These are phyloP conservation scores for Lasiosphaeria ovina DNA, from an alignment of 495 filamentous ascomycete species.

Conservation along the genomic window DNA sequence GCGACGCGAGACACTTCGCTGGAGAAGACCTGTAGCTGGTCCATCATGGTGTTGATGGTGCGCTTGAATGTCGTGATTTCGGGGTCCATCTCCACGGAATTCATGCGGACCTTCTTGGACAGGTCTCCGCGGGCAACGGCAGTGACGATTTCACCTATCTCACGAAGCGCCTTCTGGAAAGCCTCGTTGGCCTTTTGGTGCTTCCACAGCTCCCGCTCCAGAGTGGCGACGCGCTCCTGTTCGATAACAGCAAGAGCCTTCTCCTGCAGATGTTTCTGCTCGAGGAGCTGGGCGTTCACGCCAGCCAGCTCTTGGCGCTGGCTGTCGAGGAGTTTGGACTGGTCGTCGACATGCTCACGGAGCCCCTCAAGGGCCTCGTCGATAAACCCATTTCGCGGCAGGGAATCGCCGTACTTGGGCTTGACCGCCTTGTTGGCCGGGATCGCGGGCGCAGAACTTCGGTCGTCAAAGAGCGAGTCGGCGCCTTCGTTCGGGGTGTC, in stretches of 20 bases:
- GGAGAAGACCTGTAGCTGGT: constrained; percentile 95
- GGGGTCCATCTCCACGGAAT: constrained; percentile 95
- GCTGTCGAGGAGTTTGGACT: constrained; percentile 71
- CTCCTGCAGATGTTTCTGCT: constrained; percentile 65
- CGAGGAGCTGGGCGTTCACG: constrained; percentile 64
- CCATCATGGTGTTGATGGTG: constrained; percentile 98
- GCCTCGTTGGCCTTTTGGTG: constrained; percentile 98
- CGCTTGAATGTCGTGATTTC: constrained; percentile 99
- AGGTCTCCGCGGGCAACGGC: constrained; percentile 94
- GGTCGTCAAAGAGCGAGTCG: constrained; percentile 52
- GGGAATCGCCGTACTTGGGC: constrained; percentile 23
- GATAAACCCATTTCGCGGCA: constrained; percentile 43
- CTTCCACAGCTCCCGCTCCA: constrained; percentile 92
- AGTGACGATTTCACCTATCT: constrained; percentile 96
- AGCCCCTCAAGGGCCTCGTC: constrained; percentile 70
- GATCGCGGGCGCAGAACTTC: constrained; percentile 22
- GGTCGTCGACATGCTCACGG: constrained; percentile 73
- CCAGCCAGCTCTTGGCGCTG: constrained; percentile 69
- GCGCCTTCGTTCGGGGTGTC: constrained; percentile 60
- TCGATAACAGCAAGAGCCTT: constrained; percentile 55
- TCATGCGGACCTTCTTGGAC: constrained; percentile 96
- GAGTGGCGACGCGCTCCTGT: constrained; percentile 51
- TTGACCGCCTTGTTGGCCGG: constrained; percentile 12
- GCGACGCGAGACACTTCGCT: constrained; percentile 96
- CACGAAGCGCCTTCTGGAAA: constrained; percentile 93